phyloP scores from a whole-genome alignment of 768 basidiomycete genomes.

The Amyloporia xantha region DNA sequence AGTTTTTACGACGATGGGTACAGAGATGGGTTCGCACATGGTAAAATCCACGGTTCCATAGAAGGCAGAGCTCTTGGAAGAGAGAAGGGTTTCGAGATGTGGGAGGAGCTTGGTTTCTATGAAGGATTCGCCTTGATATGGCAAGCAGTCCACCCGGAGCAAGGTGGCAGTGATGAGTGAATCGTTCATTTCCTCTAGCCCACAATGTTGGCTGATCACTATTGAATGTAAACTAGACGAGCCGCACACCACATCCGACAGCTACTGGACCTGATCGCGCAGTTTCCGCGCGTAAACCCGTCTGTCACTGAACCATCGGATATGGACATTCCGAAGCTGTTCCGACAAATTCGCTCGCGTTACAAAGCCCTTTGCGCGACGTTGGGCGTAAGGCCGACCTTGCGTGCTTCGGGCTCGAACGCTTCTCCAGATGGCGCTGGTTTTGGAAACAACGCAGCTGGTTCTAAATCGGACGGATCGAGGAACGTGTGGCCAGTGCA shows the following conservation, averaged over 20 bases:
- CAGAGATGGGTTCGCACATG: slow-evolving; percentile 74
- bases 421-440: slow-evolving; percentile 1
- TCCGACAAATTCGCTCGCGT: slow-evolving; percentile 79
- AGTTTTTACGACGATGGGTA: slow-evolving; percentile 83
- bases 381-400: slow-evolving; percentile 56
- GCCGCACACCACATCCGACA: slow-evolving; percentile 55
- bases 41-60: slow-evolving; percentile 81
- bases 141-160: slow-evolving; percentile 42
- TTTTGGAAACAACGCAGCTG: neutral
- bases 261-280: slow-evolving; percentile 62
- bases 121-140: slow-evolving; percentile 79
- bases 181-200: slow-evolving; percentile 19
- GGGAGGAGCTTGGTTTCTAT: slow-evolving; percentile 96
- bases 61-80: slow-evolving; percentile 87
- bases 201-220: neutral
- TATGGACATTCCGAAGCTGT: slow-evolving; percentile 67
- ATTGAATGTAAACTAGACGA: slow-evolving; percentile 34
- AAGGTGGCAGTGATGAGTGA: slow-evolving; percentile 42
- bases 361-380: slow-evolving; percentile 84
- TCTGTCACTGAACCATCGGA: slow-evolving; percentile 40
- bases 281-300: slow-evolving; percentile 78
- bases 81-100: slow-evolving; percentile 90
- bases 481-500: slow-evolving; percentile 15
- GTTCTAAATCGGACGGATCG: slow-evolving; percentile 1
- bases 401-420: slow-evolving; percentile 23